Evolutionary conservation across 1,284 basidiomycete genomes (phyloP), one percentile per base, ranked within the genome.

Genomic region (Gomphus sp.): DNA sequence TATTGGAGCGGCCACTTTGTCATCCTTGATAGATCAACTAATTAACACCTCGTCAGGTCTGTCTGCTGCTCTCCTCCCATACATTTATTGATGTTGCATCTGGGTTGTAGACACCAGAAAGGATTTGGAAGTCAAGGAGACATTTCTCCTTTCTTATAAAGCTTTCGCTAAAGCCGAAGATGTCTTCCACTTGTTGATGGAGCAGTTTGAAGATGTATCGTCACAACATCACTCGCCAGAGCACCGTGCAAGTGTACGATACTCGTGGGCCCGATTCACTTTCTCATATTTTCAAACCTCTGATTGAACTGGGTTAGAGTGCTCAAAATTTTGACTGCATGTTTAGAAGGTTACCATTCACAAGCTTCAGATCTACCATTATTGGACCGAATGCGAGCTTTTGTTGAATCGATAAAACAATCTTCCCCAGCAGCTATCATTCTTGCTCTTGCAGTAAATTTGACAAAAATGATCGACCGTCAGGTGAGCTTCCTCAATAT

Each of bases 1-100:
- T 6, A 69, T 77, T 12, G 61, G 62, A 16, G 70, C 73, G n/a
- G 76, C 72, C 6, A 76, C 73, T 18, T 60, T 78, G 52, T 70
- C 74, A 61, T 76, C 73, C 14, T 62, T 78, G 28, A 66, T 77
- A 2, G 70, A 74, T 22, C 68, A 69, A 37, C 62, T 77, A 49
- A 69, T 75, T 51, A 70, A 16, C 11, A 33, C 16, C 8, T 50
- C 49, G 14, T 16, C 31, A 50, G 49, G 49, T 50, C 6, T 50
- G 12, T 34, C 49, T n/a, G 10, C 28, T 16, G 4, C 16, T 34
- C 33, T n/a, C n/a, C 11, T 11, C 49, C 7, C 36, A 37, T 37
- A 45, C 12, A 7, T n/a, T 50, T 18, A 6, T 31, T 2, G 34
- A 34, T 34, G 1, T 18, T 34, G 12, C 16, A 34, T 52, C 28